Percentiles rank a stretch among this genome's conserved stretches.
phyloP scores from a whole-genome alignment of 116 monocot genomes.

The Trichopus zeylanicus region DNA sequence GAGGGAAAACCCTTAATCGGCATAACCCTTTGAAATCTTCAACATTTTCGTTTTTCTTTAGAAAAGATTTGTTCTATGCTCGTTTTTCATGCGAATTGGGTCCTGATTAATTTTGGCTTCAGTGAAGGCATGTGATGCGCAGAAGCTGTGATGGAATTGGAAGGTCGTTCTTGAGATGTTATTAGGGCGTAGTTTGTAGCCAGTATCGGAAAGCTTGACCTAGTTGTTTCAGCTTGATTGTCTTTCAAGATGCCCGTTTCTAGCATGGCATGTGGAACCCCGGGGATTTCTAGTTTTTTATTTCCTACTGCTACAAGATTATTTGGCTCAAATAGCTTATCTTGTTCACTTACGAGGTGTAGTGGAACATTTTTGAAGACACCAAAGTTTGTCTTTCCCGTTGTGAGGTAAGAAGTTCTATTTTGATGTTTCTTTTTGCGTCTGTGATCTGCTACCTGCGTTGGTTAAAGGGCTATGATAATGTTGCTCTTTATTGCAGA shows the following conservation, averaged over 20 bases:
- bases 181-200: too few relatives aligned
- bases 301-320: conserved; percentile 2
- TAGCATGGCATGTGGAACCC: conserved; percentile 35
- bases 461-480: not conserved
- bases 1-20: too few relatives aligned
- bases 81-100: too few relatives aligned
- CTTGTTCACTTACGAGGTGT: conserved; percentile 9
- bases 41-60: too few relatives aligned
- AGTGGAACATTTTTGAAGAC: conserved; percentile 16
- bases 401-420: conserved; percentile 20
- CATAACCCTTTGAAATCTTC: too few relatives aligned
- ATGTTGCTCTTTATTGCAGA: conserved; percentile 19
- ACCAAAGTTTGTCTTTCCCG: conserved; percentile 10
- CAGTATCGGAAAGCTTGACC: too few relatives aligned
- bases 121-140: too few relatives aligned
- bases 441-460: not conserved
- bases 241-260: conserved; percentile 43
- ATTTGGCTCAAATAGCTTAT: conserved; percentile 1
- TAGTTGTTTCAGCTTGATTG: too few relatives aligned
- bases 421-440: not conserved
- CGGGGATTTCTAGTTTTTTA: conserved; percentile 15
- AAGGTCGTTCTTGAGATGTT: too few relatives aligned
- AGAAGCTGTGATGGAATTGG: too few relatives aligned
- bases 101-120: too few relatives aligned
- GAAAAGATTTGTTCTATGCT: too few relatives aligned